A percentile compares a stretch with the other conserved stretches of the same genome.
Evolutionary conservation across 345 rosid species (phyloP).

Genomic region (Populus deltoides): DNA sequence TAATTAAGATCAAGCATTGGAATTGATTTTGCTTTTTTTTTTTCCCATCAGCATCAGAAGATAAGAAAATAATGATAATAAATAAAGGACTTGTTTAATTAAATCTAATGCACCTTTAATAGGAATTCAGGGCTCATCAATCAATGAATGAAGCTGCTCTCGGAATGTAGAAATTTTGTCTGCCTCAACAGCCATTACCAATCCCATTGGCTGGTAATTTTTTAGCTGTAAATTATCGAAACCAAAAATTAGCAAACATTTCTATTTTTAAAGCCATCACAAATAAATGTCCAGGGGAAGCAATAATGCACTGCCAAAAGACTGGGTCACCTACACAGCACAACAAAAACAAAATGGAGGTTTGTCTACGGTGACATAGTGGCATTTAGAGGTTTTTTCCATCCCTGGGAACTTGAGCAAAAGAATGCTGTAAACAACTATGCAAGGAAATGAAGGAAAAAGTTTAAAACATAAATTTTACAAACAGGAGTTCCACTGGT

Average conservation of each 20-base stretch:
- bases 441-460: neutral
- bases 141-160: too few relatives aligned
- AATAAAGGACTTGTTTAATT: neutral
- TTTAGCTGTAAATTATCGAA: slow-evolving; percentile 75
- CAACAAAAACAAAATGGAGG: neutral
- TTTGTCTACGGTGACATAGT: neutral
- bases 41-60: neutral
- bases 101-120: neutral
- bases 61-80: neutral
- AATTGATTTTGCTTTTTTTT: neutral
- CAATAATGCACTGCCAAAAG: neutral
- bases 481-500: neutral
- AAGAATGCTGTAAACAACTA: neutral
- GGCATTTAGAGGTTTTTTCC: neutral
- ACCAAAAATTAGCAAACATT: neutral
- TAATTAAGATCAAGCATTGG: neutral
- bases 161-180: too few relatives aligned
- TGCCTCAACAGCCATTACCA: slow-evolving; percentile 69
- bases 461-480: neutral
- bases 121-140: too few relatives aligned
- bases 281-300: neutral
- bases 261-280: neutral
- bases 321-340: neutral
- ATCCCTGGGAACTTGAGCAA: neutral
- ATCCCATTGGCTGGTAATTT: slow-evolving; percentile 61